phyloP scores from a whole-genome alignment of 352 stramenopile genomes.

The Paralagenidium karlingii region DNA sequence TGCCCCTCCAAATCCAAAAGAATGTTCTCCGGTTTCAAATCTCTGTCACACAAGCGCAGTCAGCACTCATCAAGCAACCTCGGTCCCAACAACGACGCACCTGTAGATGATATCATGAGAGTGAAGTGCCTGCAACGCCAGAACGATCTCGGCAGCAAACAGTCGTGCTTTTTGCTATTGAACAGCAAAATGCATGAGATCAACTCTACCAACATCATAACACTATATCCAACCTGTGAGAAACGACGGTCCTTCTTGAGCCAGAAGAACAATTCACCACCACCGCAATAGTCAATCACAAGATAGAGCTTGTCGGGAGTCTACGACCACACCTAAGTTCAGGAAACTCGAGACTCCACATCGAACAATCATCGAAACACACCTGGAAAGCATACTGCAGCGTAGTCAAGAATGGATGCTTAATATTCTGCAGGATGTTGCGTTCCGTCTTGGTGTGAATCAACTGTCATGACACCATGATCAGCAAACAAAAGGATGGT shows the following conservation, averaged over 20 bases:
- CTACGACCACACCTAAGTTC: conserved; percentile 25
- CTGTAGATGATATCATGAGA: conserved; percentile 94
- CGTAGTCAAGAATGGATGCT: conserved; percentile 85
- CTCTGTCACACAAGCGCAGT: no score
- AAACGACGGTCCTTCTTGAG: conserved; percentile 91
- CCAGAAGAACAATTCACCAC: conserved; percentile 93
- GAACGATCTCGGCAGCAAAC: conserved; percentile 89
- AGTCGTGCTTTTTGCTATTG: conserved; percentile 69
- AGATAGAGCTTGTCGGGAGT: conserved; percentile 89
- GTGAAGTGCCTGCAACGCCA: conserved; percentile 89
- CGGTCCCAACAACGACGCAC: no score
- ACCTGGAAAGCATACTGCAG: conserved; percentile 76
- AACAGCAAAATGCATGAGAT: background rate
- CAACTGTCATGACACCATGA: conserved; percentile 16
- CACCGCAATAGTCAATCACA: conserved; percentile 92
- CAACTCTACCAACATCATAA: background rate
- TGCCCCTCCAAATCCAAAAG: conserved; percentile 89
- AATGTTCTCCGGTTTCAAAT: conserved; percentile 96
- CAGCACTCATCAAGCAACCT: no score
- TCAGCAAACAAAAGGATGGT: background rate
- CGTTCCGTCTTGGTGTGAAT: conserved; percentile 90
- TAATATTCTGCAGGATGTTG: conserved; percentile 87
- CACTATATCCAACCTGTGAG: conserved; percentile 33
- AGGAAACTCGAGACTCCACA: background rate
- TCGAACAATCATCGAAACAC: background rate